Percentiles rank a stretch among this genome's conserved stretches.
phyloP scores from a whole-genome alignment of 2,329 filamentous ascomycete genomes.

The Aspergillus sp. region DNA sequence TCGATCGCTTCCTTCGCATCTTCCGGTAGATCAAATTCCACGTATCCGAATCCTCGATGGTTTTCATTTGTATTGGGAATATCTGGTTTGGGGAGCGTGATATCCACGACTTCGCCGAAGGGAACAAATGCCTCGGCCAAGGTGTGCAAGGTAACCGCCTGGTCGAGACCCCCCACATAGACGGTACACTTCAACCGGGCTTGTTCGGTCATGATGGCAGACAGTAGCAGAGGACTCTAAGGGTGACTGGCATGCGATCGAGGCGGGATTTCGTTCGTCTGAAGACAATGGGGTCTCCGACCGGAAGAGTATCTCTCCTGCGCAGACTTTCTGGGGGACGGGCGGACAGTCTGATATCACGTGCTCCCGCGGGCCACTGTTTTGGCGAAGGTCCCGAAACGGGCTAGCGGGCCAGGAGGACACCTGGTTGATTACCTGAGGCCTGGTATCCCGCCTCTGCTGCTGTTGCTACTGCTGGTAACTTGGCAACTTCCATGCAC shows the following conservation, averaged over 20 bases:
- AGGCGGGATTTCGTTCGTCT: no score
- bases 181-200: conserved; percentile 84
- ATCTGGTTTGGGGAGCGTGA: conserved; percentile 86
- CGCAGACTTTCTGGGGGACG: conserved; percentile 8
- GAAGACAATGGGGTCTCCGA: not conserved
- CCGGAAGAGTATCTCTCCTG: not conserved
- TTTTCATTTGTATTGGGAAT: conserved; percentile 71
- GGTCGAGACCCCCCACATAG: conserved; percentile 85
- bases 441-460: conserved; percentile 13
- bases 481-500: conserved; percentile 18
- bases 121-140: conserved; percentile 91
- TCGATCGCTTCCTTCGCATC: conserved; percentile 95
- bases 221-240: conserved; percentile 4
- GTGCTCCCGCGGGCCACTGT: conserved; percentile 25
- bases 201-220: conserved; percentile 69
- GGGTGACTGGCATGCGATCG: no score
- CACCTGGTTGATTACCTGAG: conserved; percentile 37
- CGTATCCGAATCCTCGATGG: conserved; percentile 93
- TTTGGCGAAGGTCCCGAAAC: conserved; percentile 31
- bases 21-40: conserved; percentile 82
- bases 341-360: conserved; percentile 31
- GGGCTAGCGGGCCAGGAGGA: conserved; percentile 35
- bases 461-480: conserved; percentile 17
- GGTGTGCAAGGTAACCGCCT: conserved; percentile 69
- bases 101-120: conserved; percentile 91